A percentile compares a stretch with the other conserved stretches of the same genome.
phyloP scores from a whole-genome alignment of 2,329 filamentous ascomycete species.

The Sporothrix dimorphospora region DNA sequence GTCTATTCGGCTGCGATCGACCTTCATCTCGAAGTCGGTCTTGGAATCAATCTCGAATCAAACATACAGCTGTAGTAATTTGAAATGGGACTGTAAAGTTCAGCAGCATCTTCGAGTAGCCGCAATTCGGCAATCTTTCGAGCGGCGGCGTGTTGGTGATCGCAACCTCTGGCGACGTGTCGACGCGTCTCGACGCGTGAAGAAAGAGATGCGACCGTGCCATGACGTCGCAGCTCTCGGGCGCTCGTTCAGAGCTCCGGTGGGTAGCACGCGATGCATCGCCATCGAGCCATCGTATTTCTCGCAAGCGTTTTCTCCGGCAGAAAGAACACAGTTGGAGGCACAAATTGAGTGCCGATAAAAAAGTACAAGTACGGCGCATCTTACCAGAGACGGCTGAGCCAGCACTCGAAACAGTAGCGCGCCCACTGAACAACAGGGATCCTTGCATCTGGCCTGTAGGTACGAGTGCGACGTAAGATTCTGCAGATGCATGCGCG shows the following conservation, averaged over 20 bases:
- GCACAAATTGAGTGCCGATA: background rate
- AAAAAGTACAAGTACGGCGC: constrained; percentile 8
- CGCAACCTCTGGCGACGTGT: background rate
- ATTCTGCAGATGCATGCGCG: constrained; percentile 8
- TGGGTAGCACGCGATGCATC: background rate
- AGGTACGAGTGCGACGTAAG: constrained; percentile 1
- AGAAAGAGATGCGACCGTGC: background rate
- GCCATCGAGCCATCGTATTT: background rate
- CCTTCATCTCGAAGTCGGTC: background rate
- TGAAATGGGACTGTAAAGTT: background rate
- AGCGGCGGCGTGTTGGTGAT: background rate
- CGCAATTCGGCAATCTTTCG: background rate
- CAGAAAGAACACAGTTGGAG: background rate
- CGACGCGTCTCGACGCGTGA: constrained; percentile 1
- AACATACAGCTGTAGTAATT: background rate
- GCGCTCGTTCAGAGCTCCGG: background rate
- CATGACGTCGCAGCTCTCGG: constrained; percentile 15
- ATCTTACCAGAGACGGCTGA: background rate
- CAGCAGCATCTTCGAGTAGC: background rate
- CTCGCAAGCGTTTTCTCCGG: background rate
- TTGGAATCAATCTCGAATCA: background rate
- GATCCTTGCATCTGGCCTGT: constrained; percentile 6
- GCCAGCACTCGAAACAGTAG: constrained; percentile 18
- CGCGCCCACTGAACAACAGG: background rate
- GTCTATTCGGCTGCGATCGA: background rate